Percentiles rank a stretch among this genome's conserved stretches.
Conservation (phyloP, 345 rosid genomes). For the Citrus trifoliata region DNA sequence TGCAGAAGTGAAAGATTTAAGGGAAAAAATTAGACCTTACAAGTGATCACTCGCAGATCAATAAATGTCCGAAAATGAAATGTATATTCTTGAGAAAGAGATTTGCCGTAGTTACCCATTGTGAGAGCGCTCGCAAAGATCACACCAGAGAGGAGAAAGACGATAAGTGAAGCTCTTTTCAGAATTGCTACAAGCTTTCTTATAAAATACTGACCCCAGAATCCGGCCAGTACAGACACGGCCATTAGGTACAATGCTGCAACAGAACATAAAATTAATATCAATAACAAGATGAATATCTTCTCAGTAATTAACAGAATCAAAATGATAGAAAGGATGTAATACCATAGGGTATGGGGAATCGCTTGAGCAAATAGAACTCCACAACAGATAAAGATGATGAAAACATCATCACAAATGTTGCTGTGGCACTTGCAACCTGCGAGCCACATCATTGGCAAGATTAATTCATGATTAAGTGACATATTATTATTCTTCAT, state of each 20-base stretch:
- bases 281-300: neutral
- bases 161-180: slow-evolving; percentile 62
- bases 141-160: slow-evolving; percentile 79
- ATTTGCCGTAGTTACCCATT: slow-evolving; percentile 47
- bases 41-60: neutral
- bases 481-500: no score
- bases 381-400: slow-evolving; percentile 95
- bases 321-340: neutral
- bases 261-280: neutral
- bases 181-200: slow-evolving; percentile 55
- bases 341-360: slow-evolving; percentile 86
- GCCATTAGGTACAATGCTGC: slow-evolving; percentile 68
- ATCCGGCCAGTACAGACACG: slow-evolving; percentile 71
- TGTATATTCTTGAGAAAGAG: neutral
- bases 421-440: slow-evolving; percentile 98
- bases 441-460: slow-evolving; percentile 11
- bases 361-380: slow-evolving; percentile 87
- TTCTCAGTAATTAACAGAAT: neutral
- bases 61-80: neutral
- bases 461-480: neutral
- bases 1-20: slow-evolving; percentile 18
- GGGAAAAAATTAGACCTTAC: neutral
- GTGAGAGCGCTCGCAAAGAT: slow-evolving; percentile 80
- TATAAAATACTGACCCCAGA: slow-evolving; percentile 83
- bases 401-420: slow-evolving; percentile 97